phyloP scores from a whole-genome alignment of 2,329 filamentous ascomycete species.

The Cercospora nicotianae region DNA sequence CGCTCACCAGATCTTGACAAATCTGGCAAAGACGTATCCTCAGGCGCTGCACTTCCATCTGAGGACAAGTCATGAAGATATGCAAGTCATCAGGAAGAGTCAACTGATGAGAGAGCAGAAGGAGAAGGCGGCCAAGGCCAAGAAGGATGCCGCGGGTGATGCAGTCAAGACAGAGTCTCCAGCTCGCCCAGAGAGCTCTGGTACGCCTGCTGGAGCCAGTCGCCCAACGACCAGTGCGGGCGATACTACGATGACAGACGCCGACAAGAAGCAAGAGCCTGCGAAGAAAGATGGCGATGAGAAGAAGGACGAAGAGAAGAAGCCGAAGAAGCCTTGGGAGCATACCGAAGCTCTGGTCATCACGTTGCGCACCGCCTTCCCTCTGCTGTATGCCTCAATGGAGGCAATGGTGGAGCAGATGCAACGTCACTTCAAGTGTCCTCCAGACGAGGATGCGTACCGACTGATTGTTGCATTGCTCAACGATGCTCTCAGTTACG shows the following conservation, averaged over 20 bases:
- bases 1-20: constrained; percentile 80
- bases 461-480: constrained; percentile 94
- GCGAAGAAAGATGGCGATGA: constrained; percentile 39
- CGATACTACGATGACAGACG: constrained; percentile 36
- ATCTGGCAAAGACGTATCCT: constrained; percentile 93
- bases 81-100: constrained; percentile 85
- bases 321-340: constrained; percentile 84
- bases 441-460: constrained; percentile 96
- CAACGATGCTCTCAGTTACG: constrained; percentile 91
- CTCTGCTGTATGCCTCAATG: constrained; percentile 93
- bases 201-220: constrained; percentile 29
- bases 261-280: constrained; percentile 43
- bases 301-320: constrained; percentile 46
- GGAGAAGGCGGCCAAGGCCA: constrained; percentile 54
- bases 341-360: constrained; percentile 94
- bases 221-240: constrained; percentile 46
- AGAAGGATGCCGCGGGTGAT: constrained; percentile 59
- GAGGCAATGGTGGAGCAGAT: constrained; percentile 99
- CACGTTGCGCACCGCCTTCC: constrained; percentile 94
- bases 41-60: constrained; percentile 95
- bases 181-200: constrained; percentile 41
- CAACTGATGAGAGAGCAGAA: constrained; percentile 59
- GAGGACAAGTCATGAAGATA: constrained; percentile 89
- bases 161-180: constrained; percentile 39
- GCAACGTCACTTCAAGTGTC: constrained; percentile 98